Evolutionary conservation across 2,329 filamentous ascomycete genomes (phyloP).

Genomic region (Dothiorella sarmentorum): DNA sequence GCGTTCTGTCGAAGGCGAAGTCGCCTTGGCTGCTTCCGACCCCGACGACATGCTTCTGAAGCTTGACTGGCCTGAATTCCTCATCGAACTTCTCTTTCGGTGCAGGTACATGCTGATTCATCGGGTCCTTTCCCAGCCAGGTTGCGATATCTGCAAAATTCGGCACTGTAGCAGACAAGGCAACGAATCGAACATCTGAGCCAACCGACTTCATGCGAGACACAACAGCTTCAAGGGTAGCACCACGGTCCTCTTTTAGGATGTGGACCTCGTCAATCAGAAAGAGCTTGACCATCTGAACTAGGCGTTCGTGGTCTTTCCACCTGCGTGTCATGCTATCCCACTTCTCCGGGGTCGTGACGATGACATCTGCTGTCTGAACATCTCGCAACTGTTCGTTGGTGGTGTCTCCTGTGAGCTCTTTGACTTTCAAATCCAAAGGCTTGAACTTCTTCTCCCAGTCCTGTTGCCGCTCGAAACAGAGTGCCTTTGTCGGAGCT

Average conservation of each 20-base stretch:
- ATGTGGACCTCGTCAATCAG: constrained; percentile 88
- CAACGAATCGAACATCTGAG: constrained; percentile 72
- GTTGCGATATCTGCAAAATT: constrained; percentile 76
- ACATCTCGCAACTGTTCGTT: constrained; percentile 63
- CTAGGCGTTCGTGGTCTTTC: constrained; percentile 72
- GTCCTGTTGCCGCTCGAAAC: constrained; percentile 70
- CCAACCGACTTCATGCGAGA: constrained; percentile 83
- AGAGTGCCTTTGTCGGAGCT: constrained; percentile 80
- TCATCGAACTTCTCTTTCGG: constrained; percentile 69
- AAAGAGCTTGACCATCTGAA: constrained; percentile 73
- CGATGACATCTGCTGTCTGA: constrained; percentile 73
- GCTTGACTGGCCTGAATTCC: constrained; percentile 72
- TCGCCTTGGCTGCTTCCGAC: constrained; percentile 64
- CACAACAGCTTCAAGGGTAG: constrained; percentile 77
- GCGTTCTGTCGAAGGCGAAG: constrained; percentile 69
- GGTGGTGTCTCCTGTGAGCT: constrained; percentile 80
- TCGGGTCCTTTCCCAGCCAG: constrained; percentile 69
- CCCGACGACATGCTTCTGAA: constrained; percentile 74
- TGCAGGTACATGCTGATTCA: constrained; percentile 61
- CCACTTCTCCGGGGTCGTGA: constrained; percentile 90
- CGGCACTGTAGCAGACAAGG: constrained; percentile 78
- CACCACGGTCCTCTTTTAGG: constrained; percentile 73
- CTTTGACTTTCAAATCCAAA: constrained; percentile 66
- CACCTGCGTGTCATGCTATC: constrained; percentile 85
- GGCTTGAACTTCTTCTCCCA: constrained; percentile 72